A percentile compares a stretch with the other conserved stretches of the same genome.
phyloP scores from a whole-genome alignment of 257 asterid genomes.

The Nicotiana obtusifolia region DNA sequence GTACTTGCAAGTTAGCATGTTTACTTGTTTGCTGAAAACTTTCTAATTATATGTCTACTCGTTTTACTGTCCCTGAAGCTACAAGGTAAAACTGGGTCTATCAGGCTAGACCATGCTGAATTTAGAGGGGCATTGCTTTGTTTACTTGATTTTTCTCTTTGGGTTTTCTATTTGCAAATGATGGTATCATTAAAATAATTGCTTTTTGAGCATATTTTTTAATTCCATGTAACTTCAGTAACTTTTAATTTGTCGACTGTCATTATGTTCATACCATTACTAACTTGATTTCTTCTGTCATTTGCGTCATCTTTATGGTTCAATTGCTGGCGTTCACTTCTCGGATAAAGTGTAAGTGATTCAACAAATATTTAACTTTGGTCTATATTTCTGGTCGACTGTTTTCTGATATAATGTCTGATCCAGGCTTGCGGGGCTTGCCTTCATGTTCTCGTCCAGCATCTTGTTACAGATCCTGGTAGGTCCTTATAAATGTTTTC shows the following conservation, averaged over 20 bases:
- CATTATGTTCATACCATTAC: slow-evolving; percentile 14
- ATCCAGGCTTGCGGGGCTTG: slow-evolving; percentile 96
- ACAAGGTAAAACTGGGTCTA: neutral
- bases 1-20: too few relatives aligned
- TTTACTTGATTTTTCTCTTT: neutral
- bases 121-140: neutral
- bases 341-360: slow-evolving; percentile 71
- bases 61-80: neutral
- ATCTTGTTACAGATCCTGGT: slow-evolving; percentile 91
- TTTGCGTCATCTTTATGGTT: slow-evolving; percentile 9
- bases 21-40: too few relatives aligned
- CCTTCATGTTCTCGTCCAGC: slow-evolving; percentile 96
- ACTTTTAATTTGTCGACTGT: neutral
- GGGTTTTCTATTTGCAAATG: neutral
- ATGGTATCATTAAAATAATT: neutral
- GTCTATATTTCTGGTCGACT: neutral
- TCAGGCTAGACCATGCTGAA: neutral
- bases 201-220: neutral
- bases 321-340: slow-evolving; percentile 20
- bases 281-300: slow-evolving; percentile 21
- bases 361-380: slow-evolving; percentile 12
- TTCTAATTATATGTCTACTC: neutral
- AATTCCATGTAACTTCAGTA: neutral
- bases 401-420: slow-evolving; percentile 18
- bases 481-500: slow-evolving; percentile 19